Conservation (phyloP, 2,329 filamentous ascomycete genomes). For the Cladophialophora immunda region DNA sequence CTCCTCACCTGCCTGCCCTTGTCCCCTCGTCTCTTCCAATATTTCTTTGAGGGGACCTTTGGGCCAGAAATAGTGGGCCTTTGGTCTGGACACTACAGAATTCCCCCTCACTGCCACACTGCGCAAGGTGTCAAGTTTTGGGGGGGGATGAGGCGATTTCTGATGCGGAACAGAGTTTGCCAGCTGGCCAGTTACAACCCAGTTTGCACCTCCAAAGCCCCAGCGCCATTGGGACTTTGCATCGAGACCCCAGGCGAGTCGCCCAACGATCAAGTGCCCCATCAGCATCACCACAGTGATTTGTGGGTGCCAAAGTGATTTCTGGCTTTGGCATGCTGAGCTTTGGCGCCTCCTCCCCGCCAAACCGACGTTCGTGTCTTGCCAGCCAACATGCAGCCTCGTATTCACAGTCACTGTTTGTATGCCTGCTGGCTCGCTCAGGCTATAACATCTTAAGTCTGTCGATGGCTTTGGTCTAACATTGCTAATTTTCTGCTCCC, state of each 20-base stretch:
- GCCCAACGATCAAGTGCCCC: slow-evolving; percentile 6
- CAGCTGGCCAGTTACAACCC: background rate
- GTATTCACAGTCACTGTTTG: background rate
- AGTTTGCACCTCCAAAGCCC: background rate
- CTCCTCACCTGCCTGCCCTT: background rate
- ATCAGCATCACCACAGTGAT: slow-evolving; percentile 7
- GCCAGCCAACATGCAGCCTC: background rate
- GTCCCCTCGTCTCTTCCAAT: background rate
- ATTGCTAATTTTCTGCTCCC: background rate
- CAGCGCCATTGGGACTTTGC: background rate
- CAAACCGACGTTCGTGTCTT: background rate
- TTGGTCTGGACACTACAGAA: background rate
- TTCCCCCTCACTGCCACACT: background rate
- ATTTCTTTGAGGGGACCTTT: background rate
- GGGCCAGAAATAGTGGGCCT: background rate
- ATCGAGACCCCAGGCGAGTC: background rate
- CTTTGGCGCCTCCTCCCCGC: background rate
- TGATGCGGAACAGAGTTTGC: slow-evolving; percentile 9
- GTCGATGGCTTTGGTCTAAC: background rate
- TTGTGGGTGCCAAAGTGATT: background rate
- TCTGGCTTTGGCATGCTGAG: background rate
- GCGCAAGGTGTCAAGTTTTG: background rate
- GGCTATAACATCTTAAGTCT: background rate
- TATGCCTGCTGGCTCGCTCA: slow-evolving; percentile 1
- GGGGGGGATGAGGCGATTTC: background rate